Conservation (phyloP, 2,329 filamentous ascomycete genomes). For the Rutstroemia sp. region DNA sequence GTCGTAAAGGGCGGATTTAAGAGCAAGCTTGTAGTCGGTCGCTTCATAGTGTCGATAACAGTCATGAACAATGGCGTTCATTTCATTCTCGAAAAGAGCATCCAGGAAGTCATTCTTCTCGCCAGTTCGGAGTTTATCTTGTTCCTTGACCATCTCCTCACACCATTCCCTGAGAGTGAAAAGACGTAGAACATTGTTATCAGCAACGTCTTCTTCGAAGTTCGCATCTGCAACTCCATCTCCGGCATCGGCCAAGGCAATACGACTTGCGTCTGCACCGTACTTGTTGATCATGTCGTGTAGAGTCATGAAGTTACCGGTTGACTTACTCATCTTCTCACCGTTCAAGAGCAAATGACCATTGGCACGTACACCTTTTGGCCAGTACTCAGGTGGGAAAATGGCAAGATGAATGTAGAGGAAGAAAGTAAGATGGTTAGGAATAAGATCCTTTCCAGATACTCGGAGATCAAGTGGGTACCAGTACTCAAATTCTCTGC, state of each 20-base stretch:
- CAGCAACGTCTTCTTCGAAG: constrained; percentile 91
- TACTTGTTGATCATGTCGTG: constrained; percentile 83
- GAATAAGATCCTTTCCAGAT: constrained; percentile 87
- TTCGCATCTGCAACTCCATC: constrained; percentile 94
- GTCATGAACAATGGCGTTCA: constrained; percentile 76
- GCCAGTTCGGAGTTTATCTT: constrained; percentile 66
- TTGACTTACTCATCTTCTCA: constrained; percentile 98
- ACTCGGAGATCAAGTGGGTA: constrained; percentile 86
- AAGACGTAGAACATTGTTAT: constrained; percentile 81
- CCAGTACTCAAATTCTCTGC: constrained; percentile 92
- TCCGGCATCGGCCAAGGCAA: constrained; percentile 89
- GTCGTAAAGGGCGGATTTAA: constrained; percentile 84
- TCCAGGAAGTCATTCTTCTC: constrained; percentile 75
- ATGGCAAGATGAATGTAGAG: constrained; percentile 89
- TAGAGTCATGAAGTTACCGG: constrained; percentile 93
- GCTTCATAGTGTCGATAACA: constrained; percentile 70
- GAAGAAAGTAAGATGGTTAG: constrained; percentile 93
- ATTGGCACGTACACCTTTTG: constrained; percentile 76
- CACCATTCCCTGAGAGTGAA: constrained; percentile 84
- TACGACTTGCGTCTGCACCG: constrained; percentile 84
- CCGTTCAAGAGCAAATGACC: constrained; percentile 92
- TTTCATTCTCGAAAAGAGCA: constrained; percentile 84
- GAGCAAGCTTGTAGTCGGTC: constrained; percentile 78
- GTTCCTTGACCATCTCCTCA: constrained; percentile 71
- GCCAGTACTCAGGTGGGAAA: constrained; percentile 86